Evolutionary conservation across 176 grass and related monocot genomes (phyloP), one percentile per base, ranked within the genome.

Genomic region (Eleusine coracana): DNA sequence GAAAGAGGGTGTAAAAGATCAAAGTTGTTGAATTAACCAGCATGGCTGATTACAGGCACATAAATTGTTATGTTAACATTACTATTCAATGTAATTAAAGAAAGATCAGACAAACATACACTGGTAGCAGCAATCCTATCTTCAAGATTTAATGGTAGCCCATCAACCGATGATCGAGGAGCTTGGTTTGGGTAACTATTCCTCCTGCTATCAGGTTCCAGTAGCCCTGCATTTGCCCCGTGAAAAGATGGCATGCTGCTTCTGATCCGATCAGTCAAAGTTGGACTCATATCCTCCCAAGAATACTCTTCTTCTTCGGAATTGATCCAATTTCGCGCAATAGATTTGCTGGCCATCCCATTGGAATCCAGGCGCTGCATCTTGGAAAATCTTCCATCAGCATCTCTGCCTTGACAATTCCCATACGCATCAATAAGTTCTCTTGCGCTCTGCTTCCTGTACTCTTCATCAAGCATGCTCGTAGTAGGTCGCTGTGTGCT

Each of bases 231-330:
- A 71, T 89, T 85, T 66, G 87, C 42, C 74, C 77, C 89, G 79
- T 78, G 78, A 87, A 95, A 84, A 78, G 88, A 80, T 67, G 51
- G 80, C 56, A 80, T 40, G 83, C 61, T 70, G 42, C 89, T 91
- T 90, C 93, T 92, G 78, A 74, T 84, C 41, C 73, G 83, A 71
- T 86, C 84, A 10, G 87, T 86, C 84, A 99, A 92, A 87, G 93
- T 99, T 51, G 97, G 97, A 75, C 93, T 94, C 97, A 99, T 99
- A 85, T 93, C 85, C 74, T 99, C 97, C 97, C 97, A 99, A 62
- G 82, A 73, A 92, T 96, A 99, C 40, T 99, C 97, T 51, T 95
- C 93, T 90, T 94, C 96, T 66, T 99, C 97, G 18, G 89, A 92
- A 76, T 76, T 90, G 40, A 92, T 89, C 97, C 97, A 99, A 74